Conservation (phyloP, 2,329 filamentous ascomycete species). For the Pseudophaeomoniella oleicola region DNA sequence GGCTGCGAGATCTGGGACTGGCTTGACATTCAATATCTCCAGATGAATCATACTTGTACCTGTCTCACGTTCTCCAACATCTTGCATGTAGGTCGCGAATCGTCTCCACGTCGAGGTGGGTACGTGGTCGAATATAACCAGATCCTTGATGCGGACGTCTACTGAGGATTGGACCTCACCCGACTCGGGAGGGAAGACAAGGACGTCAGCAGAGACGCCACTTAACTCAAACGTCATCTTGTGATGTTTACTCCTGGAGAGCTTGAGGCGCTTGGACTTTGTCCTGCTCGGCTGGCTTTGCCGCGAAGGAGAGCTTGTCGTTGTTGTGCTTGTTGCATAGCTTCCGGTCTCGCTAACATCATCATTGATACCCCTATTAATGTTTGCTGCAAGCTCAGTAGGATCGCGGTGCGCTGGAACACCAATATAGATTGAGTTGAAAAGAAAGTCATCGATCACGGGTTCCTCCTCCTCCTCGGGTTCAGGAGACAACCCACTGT, state of each 20-base stretch:
- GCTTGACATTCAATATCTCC: slow-evolving; percentile 76
- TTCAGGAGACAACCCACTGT: slow-evolving; percentile 39
- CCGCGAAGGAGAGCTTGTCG: slow-evolving; percentile 19
- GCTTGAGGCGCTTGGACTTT: slow-evolving; percentile 48
- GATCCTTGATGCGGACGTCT: slow-evolving; percentile 64
- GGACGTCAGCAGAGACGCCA: slow-evolving; percentile 67
- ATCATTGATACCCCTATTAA: slow-evolving; percentile 81
- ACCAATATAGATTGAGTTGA: slow-evolving; percentile 97
- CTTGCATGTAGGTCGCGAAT: slow-evolving; percentile 85
- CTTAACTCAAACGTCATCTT: slow-evolving; percentile 92
- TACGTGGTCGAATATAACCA: slow-evolving; percentile 89
- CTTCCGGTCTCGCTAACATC: slow-evolving; percentile 79
- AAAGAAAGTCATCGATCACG: slow-evolving; percentile 85
- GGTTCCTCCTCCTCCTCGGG: slow-evolving; percentile 59
- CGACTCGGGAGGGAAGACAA: slow-evolving; percentile 60
- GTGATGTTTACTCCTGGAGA: slow-evolving; percentile 76
- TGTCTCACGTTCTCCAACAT: slow-evolving; percentile 73
- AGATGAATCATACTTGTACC: slow-evolving; percentile 81
- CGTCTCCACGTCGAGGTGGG: slow-evolving; percentile 97
- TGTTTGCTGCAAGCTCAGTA: slow-evolving; percentile 62
- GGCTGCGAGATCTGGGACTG: slow-evolving; percentile 67
- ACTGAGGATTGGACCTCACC: slow-evolving; percentile 79
- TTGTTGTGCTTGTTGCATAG: slow-evolving; percentile 57
- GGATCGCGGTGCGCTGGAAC: slow-evolving; percentile 79
- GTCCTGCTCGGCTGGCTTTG: slow-evolving; percentile 11